phyloP scores from a whole-genome alignment of 306 rosid genomes.

The Nissolia schottii region DNA sequence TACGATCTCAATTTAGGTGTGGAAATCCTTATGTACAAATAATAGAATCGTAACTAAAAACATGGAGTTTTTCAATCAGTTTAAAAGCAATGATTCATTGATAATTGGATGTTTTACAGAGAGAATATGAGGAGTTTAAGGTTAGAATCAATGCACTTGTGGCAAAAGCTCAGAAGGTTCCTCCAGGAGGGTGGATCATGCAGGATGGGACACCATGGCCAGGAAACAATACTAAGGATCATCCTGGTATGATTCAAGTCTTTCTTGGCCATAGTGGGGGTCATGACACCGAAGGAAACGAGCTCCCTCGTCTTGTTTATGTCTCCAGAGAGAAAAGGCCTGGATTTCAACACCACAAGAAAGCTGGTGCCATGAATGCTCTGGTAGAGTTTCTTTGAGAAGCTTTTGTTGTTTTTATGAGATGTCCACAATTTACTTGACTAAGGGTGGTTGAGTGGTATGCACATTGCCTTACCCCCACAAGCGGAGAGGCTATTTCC shows the following conservation, averaged over 20 bases:
- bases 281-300: constrained; percentile 81
- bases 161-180: constrained; percentile 86
- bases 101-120: constrained; percentile 42
- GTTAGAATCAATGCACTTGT: constrained; percentile 86
- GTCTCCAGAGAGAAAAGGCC: constrained; percentile 96
- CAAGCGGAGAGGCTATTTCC: too few species aligned
- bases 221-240: constrained; percentile 91
- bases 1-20: neutral
- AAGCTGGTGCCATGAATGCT: constrained; percentile 98
- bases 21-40: too few species aligned
- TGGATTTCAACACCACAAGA: constrained; percentile 91
- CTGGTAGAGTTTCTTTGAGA: constrained; percentile 45
- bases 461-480: too few species aligned
- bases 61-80: neutral
- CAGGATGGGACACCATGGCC: constrained; percentile 99
- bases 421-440: too few species aligned
- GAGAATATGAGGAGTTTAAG: constrained; percentile 96
- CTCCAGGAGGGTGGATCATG: constrained; percentile 96
- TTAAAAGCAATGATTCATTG: neutral
- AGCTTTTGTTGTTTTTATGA: constrained; percentile 13
- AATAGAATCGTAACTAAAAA: neutral
- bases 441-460: too few species aligned
- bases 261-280: constrained; percentile 96
- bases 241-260: constrained; percentile 97
- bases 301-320: constrained; percentile 91